A percentile compares a stretch with the other conserved stretches of the same genome.
Evolutionary conservation across 257 asterid genomes (phyloP).

Genomic region (Echites panduratus): DNA sequence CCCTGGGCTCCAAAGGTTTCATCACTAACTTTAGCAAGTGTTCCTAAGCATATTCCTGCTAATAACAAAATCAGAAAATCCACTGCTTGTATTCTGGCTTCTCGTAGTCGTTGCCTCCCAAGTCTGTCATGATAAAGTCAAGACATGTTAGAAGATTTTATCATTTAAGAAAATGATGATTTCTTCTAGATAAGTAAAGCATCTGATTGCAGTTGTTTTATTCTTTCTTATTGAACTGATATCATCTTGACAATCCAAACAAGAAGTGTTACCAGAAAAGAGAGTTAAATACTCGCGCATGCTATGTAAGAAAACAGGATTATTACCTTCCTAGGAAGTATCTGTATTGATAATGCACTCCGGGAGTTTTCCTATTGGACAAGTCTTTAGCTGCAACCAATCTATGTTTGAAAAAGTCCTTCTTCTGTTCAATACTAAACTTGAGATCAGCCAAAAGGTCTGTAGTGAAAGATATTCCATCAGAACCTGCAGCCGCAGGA

Average conservation of each 20-base stretch:
- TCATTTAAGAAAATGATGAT: neutral
- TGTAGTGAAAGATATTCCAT: constrained; percentile 51
- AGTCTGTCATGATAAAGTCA: constrained; percentile 35
- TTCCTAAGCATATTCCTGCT: constrained; percentile 93
- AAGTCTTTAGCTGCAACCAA: constrained; percentile 53
- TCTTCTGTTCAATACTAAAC: constrained; percentile 55
- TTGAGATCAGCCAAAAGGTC: constrained; percentile 80
- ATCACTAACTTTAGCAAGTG: constrained; percentile 90
- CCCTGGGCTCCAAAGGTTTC: constrained; percentile 83
- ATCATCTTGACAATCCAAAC: neutral
- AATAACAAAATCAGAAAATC: constrained; percentile 75
- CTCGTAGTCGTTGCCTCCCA: constrained; percentile 80
- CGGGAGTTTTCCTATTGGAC: constrained; percentile 60
- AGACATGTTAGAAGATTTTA: constrained; percentile 1
- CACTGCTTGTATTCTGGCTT: constrained; percentile 73
- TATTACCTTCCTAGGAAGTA: constrained; percentile 82
- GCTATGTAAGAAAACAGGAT: neutral
- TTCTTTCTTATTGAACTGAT: neutral
- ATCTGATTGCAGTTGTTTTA: neutral
- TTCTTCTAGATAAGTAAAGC: neutral
- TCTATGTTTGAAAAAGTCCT: constrained; percentile 49
- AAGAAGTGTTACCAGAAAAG: neutral
- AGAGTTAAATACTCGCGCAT: neutral
- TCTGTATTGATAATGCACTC: constrained; percentile 46
- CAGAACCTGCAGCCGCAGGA: constrained; percentile 33